Evolutionary conservation across 148 eudicot species (phyloP), one percentile per base, ranked within the genome.

Genomic region (Nepenthes mirabilis): DNA sequence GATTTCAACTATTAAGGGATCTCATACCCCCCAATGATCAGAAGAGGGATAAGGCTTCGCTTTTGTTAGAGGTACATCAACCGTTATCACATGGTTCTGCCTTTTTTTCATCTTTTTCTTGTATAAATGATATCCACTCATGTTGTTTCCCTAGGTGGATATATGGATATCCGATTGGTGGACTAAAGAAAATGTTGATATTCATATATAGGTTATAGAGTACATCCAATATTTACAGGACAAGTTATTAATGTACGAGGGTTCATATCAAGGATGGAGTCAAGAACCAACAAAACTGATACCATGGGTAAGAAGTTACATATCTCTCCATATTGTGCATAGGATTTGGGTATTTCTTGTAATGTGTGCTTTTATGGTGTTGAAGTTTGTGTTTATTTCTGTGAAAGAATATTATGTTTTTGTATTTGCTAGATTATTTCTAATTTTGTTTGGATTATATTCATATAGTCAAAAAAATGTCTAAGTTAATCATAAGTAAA

Each of bases 11-110:
- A 73, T 79, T 91, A 74, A 83, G 76, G 77, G 83, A 85, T 59
- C 79, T 91, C 33, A 83, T 91, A 61, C 97, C 97, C 57, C 80
- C 87, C 54, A 91, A 80, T 79, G 95, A 91, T 70, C 95, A 87
- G 72, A 91, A 85, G 80, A 79, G 93, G 56, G 97, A 91, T 69
- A 91, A 83, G 66, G 97, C 97, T 65, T 84, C 97, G 5, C 83
- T 91, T 37, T 72, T 91, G 68, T 70, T 91, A 75, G 97, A 91
- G 97, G 97, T 91, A 59, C 13, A 49, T 49, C 13, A 5, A 5
- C 52, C 11, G 52, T n/a, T 2, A 2, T 11, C 13, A 10, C 13
- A 11, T 49, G 14, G n/a, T 49, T 49, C 14, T 49, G 10, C 1
- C 14, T 5, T 49, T n/a, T 33, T 47, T 64, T 63, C 14, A 34